These are phyloP conservation scores for Lanmaoa pseudosensibilis DNA, from an alignment of 768 basidiomycete genomes.

Conservation along the genomic window DNA sequence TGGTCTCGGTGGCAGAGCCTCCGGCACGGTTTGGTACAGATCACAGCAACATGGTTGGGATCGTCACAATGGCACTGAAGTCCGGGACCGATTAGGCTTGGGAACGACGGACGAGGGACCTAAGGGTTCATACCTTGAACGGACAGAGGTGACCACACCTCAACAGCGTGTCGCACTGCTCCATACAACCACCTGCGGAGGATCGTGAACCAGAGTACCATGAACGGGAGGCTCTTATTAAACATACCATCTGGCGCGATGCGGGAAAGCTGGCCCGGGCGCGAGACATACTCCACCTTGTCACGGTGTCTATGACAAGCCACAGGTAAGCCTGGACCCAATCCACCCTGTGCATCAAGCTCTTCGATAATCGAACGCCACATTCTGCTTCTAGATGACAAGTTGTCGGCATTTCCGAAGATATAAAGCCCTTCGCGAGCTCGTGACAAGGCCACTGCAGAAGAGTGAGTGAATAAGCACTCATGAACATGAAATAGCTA, in stretches of 20 bases:
- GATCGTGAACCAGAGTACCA: not conserved
- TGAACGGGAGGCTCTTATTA: not conserved
- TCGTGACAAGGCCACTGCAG: constrained; percentile 65
- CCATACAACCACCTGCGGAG: constrained; percentile 58
- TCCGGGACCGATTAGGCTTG: not conserved
- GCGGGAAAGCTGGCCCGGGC: constrained; percentile 51
- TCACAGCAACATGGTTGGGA: constrained; percentile 47
- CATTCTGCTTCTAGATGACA: constrained; percentile 50
- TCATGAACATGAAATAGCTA: constrained; percentile 11
- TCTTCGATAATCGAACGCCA: constrained; percentile 62
- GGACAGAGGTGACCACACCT: constrained; percentile 67
- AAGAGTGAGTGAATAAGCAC: constrained; percentile 2
- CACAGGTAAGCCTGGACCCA: constrained; percentile 58
- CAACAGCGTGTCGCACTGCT: constrained; percentile 51
- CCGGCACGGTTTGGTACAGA: constrained; percentile 50
- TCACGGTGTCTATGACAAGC: constrained; percentile 57
- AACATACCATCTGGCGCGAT: constrained; percentile 57
- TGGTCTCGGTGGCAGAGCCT: constrained; percentile 55
- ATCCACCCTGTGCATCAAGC: constrained; percentile 44
- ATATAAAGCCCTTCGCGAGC: constrained; percentile 75
- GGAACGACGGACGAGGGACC: not conserved
- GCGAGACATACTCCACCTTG: constrained; percentile 38
- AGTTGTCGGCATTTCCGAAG: constrained; percentile 61
- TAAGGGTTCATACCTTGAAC: constrained; percentile 44
- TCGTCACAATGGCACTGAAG: constrained; percentile 63